These are phyloP conservation scores for Acacia crassicarpa DNA, from an alignment of 306 rosid species.

Conservation along the genomic window DNA sequence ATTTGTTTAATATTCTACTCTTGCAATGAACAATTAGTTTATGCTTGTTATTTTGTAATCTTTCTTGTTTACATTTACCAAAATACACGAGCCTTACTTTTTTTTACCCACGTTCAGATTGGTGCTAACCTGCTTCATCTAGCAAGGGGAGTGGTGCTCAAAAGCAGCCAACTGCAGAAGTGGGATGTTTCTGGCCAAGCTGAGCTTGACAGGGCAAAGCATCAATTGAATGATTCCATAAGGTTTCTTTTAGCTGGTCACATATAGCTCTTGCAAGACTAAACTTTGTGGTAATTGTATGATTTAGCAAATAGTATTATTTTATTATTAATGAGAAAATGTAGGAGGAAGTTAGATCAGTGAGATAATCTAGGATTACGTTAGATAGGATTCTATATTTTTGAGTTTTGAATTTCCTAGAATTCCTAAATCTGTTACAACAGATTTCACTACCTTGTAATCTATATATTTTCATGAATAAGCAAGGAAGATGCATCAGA, in stretches of 20 bases:
- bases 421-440: no score
- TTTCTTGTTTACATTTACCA: not conserved
- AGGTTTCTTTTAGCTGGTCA: slow-evolving; percentile 49
- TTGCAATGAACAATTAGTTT: slow-evolving; percentile 18
- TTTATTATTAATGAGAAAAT: no score
- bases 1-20: not conserved
- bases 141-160: slow-evolving; percentile 64
- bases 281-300: no score
- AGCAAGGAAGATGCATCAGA: no score
- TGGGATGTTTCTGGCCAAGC: slow-evolving; percentile 45
- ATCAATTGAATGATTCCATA: slow-evolving; percentile 52
- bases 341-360: no score
- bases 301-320: no score
- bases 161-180: slow-evolving; percentile 41
- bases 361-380: no score
- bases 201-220: slow-evolving; percentile 65
- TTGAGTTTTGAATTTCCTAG: no score
- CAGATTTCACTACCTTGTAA: no score
- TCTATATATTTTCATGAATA: no score
- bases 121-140: slow-evolving; percentile 80
- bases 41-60: not conserved
- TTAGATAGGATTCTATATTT: no score
- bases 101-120: slow-evolving; percentile 49
- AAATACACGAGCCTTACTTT: slow-evolving; percentile 13
- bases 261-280: slow-evolving; percentile 7